Evolutionary conservation across 2,329 filamentous ascomycete species (phyloP), one percentile per base, ranked within the genome.

Genomic region (Epichloe coenophiala): DNA sequence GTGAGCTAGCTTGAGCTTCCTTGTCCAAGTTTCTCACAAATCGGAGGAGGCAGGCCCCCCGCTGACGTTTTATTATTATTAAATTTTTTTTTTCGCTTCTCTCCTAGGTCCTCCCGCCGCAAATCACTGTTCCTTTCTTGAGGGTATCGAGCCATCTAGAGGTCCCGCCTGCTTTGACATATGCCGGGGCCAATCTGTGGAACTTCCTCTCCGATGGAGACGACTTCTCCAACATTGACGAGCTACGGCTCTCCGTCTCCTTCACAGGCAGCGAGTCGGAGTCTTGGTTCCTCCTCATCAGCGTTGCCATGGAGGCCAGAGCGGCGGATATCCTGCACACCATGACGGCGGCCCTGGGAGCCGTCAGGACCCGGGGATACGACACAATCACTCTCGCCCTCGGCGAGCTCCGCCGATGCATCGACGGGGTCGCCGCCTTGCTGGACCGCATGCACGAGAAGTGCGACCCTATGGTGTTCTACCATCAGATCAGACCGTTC

Each of bases 201-300:
- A 97, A 97, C 68, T 96, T 86, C 68, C 75, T 31, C 39, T 54
- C 58, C 2, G 19, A 11, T 0, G 63, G 65, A 2, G 43, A 58
- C 1, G 75, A 81, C 47, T 78, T 85, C 31, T 77, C 82, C 56
- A 71, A 80, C 51, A 71, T 91, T 9, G 78, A 87, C 52, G 81
- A 84, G 47, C 72, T 96, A 11, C 72, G 76, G 19, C 84, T 83
- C 0, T 74, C 90, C 9, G 77, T 85, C 61, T 94, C 90, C 12
- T 93, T 95, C 60, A 96, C 89, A 4, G 90, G 88, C 27, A 93
- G 88, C 7, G 69, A 84, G 47, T 89, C 94, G 57, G 91, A 97
- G 67, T 88, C 89, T 59, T 96, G 91, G 91, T 97, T 97, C 68
- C 90, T 90, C 58, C 74, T 93, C 38, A 77, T 96, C 54, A 95